Conservation (phyloP, 2,329 filamentous ascomycete genomes). For the Stagonosporopsis tanaceti region DNA sequence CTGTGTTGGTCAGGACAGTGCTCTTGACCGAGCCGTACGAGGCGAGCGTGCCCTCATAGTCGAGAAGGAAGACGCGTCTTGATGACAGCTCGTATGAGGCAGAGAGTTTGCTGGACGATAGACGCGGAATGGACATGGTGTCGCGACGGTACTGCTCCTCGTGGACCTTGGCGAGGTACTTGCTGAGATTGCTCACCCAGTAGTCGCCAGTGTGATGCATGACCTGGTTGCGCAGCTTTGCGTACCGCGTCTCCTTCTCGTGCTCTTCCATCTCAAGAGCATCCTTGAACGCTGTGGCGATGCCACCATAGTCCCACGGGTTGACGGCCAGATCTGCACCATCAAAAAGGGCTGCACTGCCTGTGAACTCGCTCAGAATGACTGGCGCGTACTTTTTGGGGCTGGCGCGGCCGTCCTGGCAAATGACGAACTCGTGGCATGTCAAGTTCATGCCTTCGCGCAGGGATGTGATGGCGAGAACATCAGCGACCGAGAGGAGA, state of each 20-base stretch:
- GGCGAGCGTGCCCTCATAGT: constrained; percentile 92
- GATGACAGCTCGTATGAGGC: constrained; percentile 71
- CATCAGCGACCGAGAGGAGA: constrained; percentile 86
- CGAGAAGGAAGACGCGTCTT: constrained; percentile 83
- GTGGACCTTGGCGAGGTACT: constrained; percentile 76
- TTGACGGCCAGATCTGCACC: constrained; percentile 86
- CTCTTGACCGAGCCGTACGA: constrained; percentile 85
- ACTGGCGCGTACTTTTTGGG: constrained; percentile 85
- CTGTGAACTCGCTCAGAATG: constrained; percentile 94
- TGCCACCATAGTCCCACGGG: constrained; percentile 92
- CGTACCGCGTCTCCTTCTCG: constrained; percentile 79
- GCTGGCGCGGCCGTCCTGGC: constrained; percentile 80
- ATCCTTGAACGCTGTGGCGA: constrained; percentile 82
- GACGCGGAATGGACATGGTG: constrained; percentile 83
- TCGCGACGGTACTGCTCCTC: constrained; percentile 86
- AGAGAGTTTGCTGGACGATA: constrained; percentile 72
- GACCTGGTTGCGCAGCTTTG: constrained; percentile 75
- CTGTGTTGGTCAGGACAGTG: constrained; percentile 85
- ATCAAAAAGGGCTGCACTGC: constrained; percentile 84
- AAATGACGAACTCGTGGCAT: constrained; percentile 91
- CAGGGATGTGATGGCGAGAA: constrained; percentile 91
- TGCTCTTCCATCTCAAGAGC: constrained; percentile 81
- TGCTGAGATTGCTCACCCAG: constrained; percentile 82
- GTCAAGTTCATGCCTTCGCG: constrained; percentile 98
- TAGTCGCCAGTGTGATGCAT: constrained; percentile 82